Percentiles rank a stretch among this genome's conserved stretches.
Conservation (phyloP, 805 yeast species). For the Citeromyces nyonsensis region DNA sequence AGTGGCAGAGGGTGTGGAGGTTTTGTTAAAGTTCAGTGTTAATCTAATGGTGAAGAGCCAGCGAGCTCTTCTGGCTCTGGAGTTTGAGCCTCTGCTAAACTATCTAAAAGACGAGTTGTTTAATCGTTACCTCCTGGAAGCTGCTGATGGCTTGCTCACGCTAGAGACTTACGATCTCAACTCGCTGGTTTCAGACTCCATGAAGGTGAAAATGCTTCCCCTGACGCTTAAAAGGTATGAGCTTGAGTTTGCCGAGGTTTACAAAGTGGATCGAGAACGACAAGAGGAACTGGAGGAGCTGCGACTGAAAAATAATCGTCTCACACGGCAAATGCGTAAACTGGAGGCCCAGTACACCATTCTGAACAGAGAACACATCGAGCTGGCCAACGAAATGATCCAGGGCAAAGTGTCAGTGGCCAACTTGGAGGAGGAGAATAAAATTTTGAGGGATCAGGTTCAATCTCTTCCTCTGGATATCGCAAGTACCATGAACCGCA, state of each 20-base stretch:
- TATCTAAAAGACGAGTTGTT: constrained; percentile 73
- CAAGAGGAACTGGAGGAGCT: constrained; percentile 44
- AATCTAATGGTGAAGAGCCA: constrained; percentile 66
- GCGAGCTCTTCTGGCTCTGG: constrained; percentile 35
- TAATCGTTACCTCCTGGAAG: constrained; percentile 39
- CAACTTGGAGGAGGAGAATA: constrained; percentile 60
- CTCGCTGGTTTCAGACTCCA: constrained; percentile 65
- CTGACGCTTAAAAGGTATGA: constrained; percentile 54
- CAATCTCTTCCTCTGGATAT: constrained; percentile 34
- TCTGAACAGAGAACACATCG: constrained; percentile 72
- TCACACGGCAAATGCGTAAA: constrained; percentile 58
- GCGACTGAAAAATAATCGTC: constrained; percentile 50
- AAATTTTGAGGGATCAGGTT: constrained; percentile 34
- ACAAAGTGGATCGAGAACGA: constrained; percentile 47
- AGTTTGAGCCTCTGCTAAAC: constrained; percentile 64
- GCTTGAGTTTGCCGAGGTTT: constrained; percentile 64
- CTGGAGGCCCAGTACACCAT: constrained; percentile 56
- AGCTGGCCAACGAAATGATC: constrained; percentile 78
- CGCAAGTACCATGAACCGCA: constrained; percentile 42
- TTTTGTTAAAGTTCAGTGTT: constrained; percentile 70
- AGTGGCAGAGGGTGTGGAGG: constrained; percentile 83
- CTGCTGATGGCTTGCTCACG: constrained; percentile 9
- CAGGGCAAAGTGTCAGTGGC: constrained; percentile 65
- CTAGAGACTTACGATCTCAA: constrained; percentile 41
- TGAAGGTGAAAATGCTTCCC: constrained; percentile 60